These are phyloP conservation scores for Epichloe brachyelytri DNA, from an alignment of 2,329 filamentous ascomycete species.

Conservation along the genomic window DNA sequence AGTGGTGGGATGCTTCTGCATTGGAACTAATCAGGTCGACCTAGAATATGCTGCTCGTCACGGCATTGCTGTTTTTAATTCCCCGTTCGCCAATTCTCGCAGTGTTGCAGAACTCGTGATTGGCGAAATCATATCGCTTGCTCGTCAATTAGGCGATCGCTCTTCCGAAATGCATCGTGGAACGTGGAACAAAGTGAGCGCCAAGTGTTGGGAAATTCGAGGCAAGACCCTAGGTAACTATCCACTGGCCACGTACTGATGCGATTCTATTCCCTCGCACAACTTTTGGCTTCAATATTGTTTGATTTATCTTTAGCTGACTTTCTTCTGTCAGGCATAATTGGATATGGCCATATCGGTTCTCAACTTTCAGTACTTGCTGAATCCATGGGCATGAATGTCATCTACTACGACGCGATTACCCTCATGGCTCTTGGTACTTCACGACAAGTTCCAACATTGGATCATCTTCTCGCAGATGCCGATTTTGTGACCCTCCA, in stretches of 20 bases:
- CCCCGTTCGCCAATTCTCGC: slow-evolving; percentile 93
- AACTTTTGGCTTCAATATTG: neutral
- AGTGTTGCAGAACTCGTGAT: slow-evolving; percentile 96
- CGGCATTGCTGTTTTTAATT: slow-evolving; percentile 97
- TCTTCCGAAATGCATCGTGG: slow-evolving; percentile 89
- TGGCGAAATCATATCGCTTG: slow-evolving; percentile 80
- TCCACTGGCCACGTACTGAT: neutral
- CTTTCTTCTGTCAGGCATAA: slow-evolving; percentile 49
- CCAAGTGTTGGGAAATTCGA: slow-evolving; percentile 93
- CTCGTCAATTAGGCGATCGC: slow-evolving; percentile 84
- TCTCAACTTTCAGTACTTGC: slow-evolving; percentile 90
- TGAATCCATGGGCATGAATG: slow-evolving; percentile 94
- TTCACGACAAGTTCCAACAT: slow-evolving; percentile 64
- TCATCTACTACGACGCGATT: slow-evolving; percentile 93
- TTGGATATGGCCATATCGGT: slow-evolving; percentile 96
- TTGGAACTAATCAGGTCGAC: slow-evolving; percentile 93
- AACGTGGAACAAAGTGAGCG: slow-evolving; percentile 96
- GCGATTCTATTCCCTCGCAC: neutral
- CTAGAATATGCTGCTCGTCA: slow-evolving; percentile 68
- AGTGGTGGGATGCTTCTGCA: slow-evolving; percentile 96
- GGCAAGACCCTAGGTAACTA: slow-evolving; percentile 79
- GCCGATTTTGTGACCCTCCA: slow-evolving; percentile 92
- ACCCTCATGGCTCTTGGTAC: slow-evolving; percentile 92
- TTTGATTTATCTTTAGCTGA: neutral
- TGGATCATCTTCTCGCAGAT: slow-evolving; percentile 62